Conservation (phyloP, 2,329 filamentous ascomycete genomes). For the Fusarium vanettenii region DNA sequence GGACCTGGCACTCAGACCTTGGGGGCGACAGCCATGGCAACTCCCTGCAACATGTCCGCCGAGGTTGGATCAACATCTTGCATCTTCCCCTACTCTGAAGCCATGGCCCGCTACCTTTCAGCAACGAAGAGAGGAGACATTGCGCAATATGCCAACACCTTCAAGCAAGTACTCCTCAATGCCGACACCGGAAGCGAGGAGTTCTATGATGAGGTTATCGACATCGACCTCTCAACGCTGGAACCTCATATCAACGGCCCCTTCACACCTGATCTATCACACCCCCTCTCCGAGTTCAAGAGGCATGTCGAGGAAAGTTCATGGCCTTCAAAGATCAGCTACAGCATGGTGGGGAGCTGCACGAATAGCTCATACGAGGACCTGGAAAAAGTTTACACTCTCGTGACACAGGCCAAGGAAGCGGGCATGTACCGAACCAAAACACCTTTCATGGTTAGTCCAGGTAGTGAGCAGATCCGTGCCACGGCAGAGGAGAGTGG, state of each 20-base stretch:
- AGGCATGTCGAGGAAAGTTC: constrained; percentile 19
- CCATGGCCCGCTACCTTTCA: constrained; percentile 47
- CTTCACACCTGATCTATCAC: not conserved
- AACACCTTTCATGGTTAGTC: constrained; percentile 46
- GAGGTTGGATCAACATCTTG: constrained; percentile 52
- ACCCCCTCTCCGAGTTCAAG: not conserved
- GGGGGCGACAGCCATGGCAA: constrained; percentile 51
- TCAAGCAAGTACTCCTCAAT: not conserved
- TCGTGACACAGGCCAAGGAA: constrained; percentile 45
- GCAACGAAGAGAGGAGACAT: constrained; percentile 45
- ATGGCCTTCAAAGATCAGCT: constrained; percentile 46
- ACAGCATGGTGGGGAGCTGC: constrained; percentile 49
- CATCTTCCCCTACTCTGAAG: constrained; percentile 50
- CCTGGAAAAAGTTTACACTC: constrained; percentile 44
- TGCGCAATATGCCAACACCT: not conserved
- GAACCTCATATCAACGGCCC: not conserved
- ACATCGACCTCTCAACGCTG: constrained; percentile 45
- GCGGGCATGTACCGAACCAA: constrained; percentile 45
- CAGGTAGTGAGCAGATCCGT: constrained; percentile 48
- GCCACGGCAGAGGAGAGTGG: not conserved
- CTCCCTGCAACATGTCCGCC: constrained; percentile 52
- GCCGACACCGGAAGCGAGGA: constrained; percentile 40
- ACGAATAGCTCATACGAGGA: constrained; percentile 53
- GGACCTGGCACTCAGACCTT: constrained; percentile 48
- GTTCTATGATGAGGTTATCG: constrained; percentile 48